Evolutionary conservation across 768 basidiomycete species (phyloP), one percentile per base, ranked within the genome.

Genomic region (Hysterangium stoloniferum): DNA sequence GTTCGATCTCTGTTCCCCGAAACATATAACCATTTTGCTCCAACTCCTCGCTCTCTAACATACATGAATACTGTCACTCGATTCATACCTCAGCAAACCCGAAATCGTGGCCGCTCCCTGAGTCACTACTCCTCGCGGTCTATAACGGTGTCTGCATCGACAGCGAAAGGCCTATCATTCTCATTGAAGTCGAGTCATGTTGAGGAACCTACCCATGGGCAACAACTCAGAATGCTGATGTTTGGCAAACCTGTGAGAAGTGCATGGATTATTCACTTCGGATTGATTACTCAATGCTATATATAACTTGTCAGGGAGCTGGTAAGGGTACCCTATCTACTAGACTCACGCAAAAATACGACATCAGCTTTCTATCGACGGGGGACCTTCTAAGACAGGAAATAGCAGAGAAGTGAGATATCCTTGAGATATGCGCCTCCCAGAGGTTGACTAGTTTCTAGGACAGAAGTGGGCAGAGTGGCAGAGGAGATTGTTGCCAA

Each of bases 361-460:
- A 89, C 60, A 78, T 94, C 46, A 58, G 83, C 36, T 76, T 81
- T 6, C 66, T 94, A 43, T 90, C 86, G 6, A 86, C 86, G 2
- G 92, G 91, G 7, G 92, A 96, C 63, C 69, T 94, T 33, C 68
- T 96, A 57, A 74, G 92, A 55, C 83, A 86, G 56, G 86, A 96
- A 57, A 91, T 96, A 53, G 72, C 76, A 12, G 79, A 86, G 56
- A 68, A 72, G 75, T 79, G 44, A 24, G 71, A 67, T 40, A 8
- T 37, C 36, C 38, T 25, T 36, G n/a, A 6, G 33, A 43, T 28
- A 44, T 27, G 24, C 37, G 19, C 15, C 40, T n/a, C 4, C 12
- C 24, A 2, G 9, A 22, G 7, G 28, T 20, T 32, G 28, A 50
- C 33, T 28, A 27, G 8, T 20, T 40, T 43, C 4, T 48, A 79